These are phyloP conservation scores for Diutina ranongensis DNA, from an alignment of 1,139 yeast genomes.

Conservation along the genomic window DNA sequence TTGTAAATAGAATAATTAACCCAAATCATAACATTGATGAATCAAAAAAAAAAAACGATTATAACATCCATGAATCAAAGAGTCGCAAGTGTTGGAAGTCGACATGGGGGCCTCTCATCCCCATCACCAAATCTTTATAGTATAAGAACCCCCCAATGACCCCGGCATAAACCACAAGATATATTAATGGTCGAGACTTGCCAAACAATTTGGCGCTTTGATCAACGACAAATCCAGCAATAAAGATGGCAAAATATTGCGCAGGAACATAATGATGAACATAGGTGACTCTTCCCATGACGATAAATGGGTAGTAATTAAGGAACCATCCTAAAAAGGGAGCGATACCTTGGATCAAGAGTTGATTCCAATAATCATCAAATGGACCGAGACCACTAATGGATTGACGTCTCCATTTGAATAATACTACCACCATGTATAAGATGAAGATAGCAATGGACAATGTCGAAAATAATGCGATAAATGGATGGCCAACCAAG, in stretches of 20 bases:
- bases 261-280: constrained; percentile 29
- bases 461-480: constrained; percentile 46
- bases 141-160: constrained; percentile 21
- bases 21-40: not conserved
- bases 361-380: constrained; percentile 9
- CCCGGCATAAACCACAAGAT: constrained; percentile 13
- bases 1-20: constrained; percentile 8
- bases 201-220: not conserved
- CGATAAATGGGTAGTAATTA: constrained; percentile 22
- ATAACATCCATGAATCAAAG: constrained; percentile 16
- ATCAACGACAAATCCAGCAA: constrained; percentile 26
- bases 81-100: constrained; percentile 17
- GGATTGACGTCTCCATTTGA: constrained; percentile 27
- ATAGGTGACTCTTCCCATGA: constrained; percentile 26
- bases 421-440: constrained; percentile 11
- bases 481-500: constrained; percentile 56
- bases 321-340: constrained; percentile 23
- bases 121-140: constrained; percentile 20
- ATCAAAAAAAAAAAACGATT: not conserved
- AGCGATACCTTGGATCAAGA: constrained; percentile 16
- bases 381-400: constrained; percentile 9
- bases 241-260: constrained; percentile 22
- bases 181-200: constrained; percentile 11
- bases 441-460: constrained; percentile 14
- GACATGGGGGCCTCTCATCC: constrained; percentile 22